Percentiles rank a stretch among this genome's conserved stretches.
phyloP scores from a whole-genome alignment of 345 rosid genomes.

The Gossypium raimondii region DNA sequence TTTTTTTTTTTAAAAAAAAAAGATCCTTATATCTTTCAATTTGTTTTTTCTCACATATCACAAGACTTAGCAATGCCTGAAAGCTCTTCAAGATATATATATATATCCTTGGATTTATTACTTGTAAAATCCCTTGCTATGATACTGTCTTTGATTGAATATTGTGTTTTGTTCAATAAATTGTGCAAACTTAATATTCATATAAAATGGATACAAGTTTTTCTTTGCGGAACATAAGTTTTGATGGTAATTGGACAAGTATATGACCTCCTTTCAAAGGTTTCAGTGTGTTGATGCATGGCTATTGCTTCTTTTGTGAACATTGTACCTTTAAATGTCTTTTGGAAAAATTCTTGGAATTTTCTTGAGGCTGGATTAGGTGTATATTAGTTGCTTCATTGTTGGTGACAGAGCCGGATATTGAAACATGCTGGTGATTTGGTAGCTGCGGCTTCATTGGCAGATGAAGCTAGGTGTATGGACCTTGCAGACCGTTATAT shows the following conservation, averaged over 20 bases:
- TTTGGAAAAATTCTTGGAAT: constrained; percentile 9
- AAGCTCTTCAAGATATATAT: background rate
- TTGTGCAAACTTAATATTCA: background rate
- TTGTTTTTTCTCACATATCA: background rate
- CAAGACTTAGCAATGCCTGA: background rate
- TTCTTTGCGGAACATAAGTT: background rate
- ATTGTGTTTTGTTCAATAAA: background rate
- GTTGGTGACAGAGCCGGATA: constrained; percentile 70
- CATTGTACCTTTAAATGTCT: background rate
- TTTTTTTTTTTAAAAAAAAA: no score
- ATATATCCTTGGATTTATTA: background rate
- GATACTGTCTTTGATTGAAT: background rate
- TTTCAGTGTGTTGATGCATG: background rate
- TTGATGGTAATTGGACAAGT: background rate
- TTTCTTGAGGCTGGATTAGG: background rate
- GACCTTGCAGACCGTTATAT: constrained; percentile 93
- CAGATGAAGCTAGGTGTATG: constrained; percentile 99
- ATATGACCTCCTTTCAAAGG: constrained; percentile 3
- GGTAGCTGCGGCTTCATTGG: constrained; percentile 84
- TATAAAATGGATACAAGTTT: background rate
- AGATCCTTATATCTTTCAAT: background rate
- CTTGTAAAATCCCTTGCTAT: background rate
- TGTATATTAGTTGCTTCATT: constrained; percentile 10
- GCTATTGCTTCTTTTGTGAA: background rate
- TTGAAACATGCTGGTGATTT: constrained; percentile 97